phyloP scores from a whole-genome alignment of 495 filamentous ascomycete species.

The Poronia punctata region DNA sequence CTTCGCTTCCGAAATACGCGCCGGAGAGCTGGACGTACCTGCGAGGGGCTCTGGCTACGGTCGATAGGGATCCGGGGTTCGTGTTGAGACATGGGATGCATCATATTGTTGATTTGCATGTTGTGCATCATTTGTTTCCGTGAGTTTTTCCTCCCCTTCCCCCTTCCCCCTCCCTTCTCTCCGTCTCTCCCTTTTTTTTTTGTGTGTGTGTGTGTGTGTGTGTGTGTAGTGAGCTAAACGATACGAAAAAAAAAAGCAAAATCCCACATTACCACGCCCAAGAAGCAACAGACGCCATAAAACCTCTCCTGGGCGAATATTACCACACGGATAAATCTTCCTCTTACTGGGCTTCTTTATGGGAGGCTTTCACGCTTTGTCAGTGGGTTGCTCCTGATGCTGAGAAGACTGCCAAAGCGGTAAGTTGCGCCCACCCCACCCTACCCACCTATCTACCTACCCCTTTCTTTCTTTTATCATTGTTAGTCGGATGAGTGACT shows the following conservation, averaged over 20 bases:
- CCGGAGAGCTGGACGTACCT: conserved; percentile 50
- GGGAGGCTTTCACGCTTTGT: background rate
- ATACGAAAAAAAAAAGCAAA: conserved; percentile 10
- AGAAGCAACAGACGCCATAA: conserved; percentile 51
- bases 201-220: background rate
- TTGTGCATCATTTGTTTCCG: conserved; percentile 56
- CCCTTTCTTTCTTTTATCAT: too few species aligned
- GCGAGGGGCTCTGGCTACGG: conserved; percentile 51
- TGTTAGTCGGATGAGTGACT: too few species aligned
- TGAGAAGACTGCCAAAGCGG: background rate
- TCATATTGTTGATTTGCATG: conserved; percentile 57
- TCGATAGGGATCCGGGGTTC: conserved; percentile 55
- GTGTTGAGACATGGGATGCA: conserved; percentile 54
- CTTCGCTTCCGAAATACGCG: conserved; percentile 49
- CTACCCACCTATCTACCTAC: too few species aligned
- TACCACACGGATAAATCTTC: conserved; percentile 36
- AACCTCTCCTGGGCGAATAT: conserved; percentile 46
- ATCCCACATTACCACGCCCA: conserved; percentile 58
- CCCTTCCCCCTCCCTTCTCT: too few species aligned
- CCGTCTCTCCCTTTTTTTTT: too few species aligned
- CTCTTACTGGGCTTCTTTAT: background rate
- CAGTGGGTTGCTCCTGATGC: background rate
- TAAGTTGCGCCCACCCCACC: background rate
- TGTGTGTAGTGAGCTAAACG: background rate
- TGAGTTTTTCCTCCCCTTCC: background rate